Evolutionary conservation across 2,329 filamentous ascomycete species (phyloP).

Genomic region (Purpureocillium takamizusanense): DNA sequence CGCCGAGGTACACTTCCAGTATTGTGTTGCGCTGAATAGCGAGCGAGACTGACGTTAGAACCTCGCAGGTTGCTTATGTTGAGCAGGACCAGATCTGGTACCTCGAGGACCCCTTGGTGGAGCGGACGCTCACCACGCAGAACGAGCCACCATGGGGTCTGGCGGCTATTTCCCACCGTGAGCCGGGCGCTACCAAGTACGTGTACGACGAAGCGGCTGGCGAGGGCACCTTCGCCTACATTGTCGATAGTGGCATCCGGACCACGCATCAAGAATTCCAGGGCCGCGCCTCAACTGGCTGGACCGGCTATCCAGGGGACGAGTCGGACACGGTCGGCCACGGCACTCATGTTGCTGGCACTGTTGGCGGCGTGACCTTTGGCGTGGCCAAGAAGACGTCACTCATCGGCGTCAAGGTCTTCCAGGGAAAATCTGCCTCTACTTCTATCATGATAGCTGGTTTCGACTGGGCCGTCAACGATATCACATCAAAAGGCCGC

Average conservation of each 20-base stretch:
- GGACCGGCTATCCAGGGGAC: constrained; percentile 22
- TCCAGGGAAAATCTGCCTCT: constrained; percentile 15
- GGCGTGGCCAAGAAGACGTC: too few species aligned
- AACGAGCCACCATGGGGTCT: constrained; percentile 14
- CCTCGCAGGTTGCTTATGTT: background rate
- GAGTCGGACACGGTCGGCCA: constrained; percentile 30
- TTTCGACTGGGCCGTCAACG: constrained; percentile 29
- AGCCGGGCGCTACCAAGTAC: constrained; percentile 15
- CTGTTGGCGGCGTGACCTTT: too few species aligned
- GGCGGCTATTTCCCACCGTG: constrained; percentile 8
- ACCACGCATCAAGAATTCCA: constrained; percentile 34
- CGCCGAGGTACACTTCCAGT: constrained; percentile 24
- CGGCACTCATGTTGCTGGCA: constrained; percentile 40
- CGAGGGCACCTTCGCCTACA: constrained; percentile 35
- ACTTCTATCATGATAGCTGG: constrained; percentile 16
- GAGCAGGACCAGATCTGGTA: background rate
- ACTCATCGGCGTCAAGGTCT: constrained; percentile 37
- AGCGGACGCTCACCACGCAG: too few species aligned
- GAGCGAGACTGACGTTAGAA: too few species aligned
- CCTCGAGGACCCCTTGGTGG: background rate
- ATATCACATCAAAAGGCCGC: constrained; percentile 29
- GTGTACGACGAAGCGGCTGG: constrained; percentile 32
- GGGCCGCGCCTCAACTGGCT: constrained; percentile 28
- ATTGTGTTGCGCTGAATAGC: background rate
- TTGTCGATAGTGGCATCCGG: constrained; percentile 47